Conservation (phyloP, 805 yeast species). For the Nakazawaea peltata region DNA sequence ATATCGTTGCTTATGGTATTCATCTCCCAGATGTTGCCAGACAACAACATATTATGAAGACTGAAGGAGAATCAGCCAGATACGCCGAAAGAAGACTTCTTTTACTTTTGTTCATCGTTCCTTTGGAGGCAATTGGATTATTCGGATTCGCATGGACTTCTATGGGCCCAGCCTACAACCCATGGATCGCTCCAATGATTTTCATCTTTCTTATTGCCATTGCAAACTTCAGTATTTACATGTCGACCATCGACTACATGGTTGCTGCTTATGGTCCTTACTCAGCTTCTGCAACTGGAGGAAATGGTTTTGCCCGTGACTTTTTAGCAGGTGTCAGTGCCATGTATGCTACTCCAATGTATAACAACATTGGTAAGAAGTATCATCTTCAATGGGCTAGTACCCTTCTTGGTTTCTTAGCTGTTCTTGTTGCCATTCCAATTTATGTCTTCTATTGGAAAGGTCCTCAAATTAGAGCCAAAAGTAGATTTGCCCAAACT, state of each 20-base stretch:
- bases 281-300: slow-evolving; percentile 36
- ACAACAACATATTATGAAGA: slow-evolving; percentile 17
- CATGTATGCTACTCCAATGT: slow-evolving; percentile 30
- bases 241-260: slow-evolving; percentile 38
- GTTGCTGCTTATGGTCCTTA: slow-evolving; percentile 33
- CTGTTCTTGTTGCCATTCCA: slow-evolving; percentile 26
- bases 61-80: slow-evolving; percentile 15
- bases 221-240: slow-evolving; percentile 32
- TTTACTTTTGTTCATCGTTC: slow-evolving; percentile 28
- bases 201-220: slow-evolving; percentile 28
- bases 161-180: slow-evolving; percentile 28
- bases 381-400: slow-evolving; percentile 30
- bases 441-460: slow-evolving; percentile 31
- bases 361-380: slow-evolving; percentile 24
- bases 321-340: slow-evolving; percentile 31
- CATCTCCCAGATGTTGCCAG: slow-evolving; percentile 27
- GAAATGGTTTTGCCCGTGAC: slow-evolving; percentile 34
- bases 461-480: slow-evolving; percentile 27
- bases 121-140: slow-evolving; percentile 29
- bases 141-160: slow-evolving; percentile 35
- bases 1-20: slow-evolving; percentile 25
- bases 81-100: slow-evolving; percentile 20
- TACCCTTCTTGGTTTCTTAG: slow-evolving; percentile 28
- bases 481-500: slow-evolving; percentile 28
- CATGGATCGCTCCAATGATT: slow-evolving; percentile 33